These are phyloP conservation scores for Yamadazyma aaseri DNA, from an alignment of 1,139 yeast genomes.

Conservation along the genomic window DNA sequence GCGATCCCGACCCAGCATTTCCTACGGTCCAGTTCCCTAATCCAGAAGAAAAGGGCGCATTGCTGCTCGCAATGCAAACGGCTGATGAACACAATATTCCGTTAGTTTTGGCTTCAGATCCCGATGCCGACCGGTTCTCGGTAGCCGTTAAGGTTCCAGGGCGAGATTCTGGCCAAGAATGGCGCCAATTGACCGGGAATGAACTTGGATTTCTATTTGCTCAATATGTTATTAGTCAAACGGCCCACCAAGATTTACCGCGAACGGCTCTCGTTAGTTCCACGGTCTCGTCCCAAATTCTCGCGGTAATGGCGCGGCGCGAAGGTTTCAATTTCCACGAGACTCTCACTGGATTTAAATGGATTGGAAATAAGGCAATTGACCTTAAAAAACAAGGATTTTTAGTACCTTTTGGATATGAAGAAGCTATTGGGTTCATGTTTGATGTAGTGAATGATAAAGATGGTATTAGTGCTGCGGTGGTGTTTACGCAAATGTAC, in stretches of 20 bases:
- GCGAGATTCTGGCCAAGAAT: no score
- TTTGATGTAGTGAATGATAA: conserved; percentile 84
- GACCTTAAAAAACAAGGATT: conserved; percentile 65
- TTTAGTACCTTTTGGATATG: conserved; percentile 83
- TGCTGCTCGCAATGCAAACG: conserved; percentile 61
- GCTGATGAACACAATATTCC: conserved; percentile 48
- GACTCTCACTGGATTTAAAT: conserved; percentile 92
- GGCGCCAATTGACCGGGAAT: conserved; percentile 88
- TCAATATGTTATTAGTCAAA: conserved; percentile 48
- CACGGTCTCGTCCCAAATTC: conserved; percentile 86
- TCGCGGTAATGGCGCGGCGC: conserved; percentile 63
- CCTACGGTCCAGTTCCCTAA: conserved; percentile 88
- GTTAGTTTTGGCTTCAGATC: conserved; percentile 85
- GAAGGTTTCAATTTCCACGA: conserved; percentile 69
- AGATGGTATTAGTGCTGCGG: conserved; percentile 86
- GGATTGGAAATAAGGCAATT: conserved; percentile 92
- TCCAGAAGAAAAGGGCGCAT: conserved; percentile 94
- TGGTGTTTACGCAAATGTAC: conserved; percentile 74
- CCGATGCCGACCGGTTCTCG: conserved; percentile 93
- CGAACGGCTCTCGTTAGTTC: conserved; percentile 74
- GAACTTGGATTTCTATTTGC: conserved; percentile 89
- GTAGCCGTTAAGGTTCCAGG: conserved; percentile 57
- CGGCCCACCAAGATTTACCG: conserved; percentile 24
- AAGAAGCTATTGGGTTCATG: conserved; percentile 97
- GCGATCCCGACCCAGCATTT: conserved; percentile 77